Conservation (phyloP, 768 basidiomycete genomes). For the Neoboletus brunneissimus region DNA sequence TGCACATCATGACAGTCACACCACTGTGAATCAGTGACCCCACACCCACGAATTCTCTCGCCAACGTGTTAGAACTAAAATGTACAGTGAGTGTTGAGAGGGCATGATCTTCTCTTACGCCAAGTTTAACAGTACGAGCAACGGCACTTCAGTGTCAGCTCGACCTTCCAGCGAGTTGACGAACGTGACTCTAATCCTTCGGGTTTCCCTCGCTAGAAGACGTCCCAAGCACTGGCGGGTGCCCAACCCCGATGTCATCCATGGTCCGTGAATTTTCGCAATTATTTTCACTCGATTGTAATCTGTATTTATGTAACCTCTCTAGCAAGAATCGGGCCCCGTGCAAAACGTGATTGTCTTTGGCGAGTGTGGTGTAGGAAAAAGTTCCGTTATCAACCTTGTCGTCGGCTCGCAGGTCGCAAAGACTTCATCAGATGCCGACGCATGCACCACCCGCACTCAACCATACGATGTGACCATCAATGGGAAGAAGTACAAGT, state of each 20-base stretch:
- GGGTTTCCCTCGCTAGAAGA: neutral
- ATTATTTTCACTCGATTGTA: neutral
- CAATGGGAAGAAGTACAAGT: constrained; percentile 14
- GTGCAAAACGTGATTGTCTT: constrained; percentile 40
- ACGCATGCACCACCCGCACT: constrained; percentile 36
- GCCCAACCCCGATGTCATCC: neutral
- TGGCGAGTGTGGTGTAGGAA: constrained; percentile 43
- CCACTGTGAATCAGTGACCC: neutral
- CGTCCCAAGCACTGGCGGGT: neutral
- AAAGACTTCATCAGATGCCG: constrained; percentile 30
- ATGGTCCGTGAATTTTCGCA: constrained; percentile 15
- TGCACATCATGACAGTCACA: neutral
- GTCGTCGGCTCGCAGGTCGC: constrained; percentile 31
- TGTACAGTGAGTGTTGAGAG: neutral
- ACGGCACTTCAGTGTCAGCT: neutral
- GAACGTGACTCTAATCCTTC: neutral
- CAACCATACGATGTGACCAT: constrained; percentile 26
- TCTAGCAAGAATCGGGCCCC: constrained; percentile 2
- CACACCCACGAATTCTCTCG: neutral
- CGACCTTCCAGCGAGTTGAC: neutral
- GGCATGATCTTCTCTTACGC: neutral
- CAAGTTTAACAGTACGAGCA: neutral
- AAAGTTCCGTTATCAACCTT: constrained; percentile 46
- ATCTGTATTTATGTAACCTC: constrained; percentile 1
- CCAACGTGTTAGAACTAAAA: constrained; percentile 13